Base-by-base conservation (phyloP, 78 protist genomes). In the Speleostelium caveatum region DNA sequence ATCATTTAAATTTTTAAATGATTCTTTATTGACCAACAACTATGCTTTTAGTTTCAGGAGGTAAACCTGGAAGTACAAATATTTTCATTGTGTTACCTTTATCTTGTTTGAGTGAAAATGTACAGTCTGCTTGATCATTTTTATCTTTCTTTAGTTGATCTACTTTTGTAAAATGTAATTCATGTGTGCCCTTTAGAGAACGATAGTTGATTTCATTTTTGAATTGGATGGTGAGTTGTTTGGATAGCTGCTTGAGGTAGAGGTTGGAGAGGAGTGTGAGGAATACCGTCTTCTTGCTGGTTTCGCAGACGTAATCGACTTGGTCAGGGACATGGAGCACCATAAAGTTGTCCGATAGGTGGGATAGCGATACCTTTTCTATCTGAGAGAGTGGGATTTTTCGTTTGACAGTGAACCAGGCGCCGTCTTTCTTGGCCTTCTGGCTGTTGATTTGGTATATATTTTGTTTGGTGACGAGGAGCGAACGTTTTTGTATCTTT, bases 371-470 rank as follows among this genome's bases (percentile, higher is more conserved):
- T 36, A 87, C 26, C n/a, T 49, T 38, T 33, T 75, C 86, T 16
- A 87, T 73, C 2, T 61, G 24, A 14, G 61, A 24, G 49, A 87
- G 45, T 8, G 93, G 75, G 0, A 77, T 75, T 35, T 56, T 76
- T n/a, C 93, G 49, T 60, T 74, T 74, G 1, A 87, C 14, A 0
- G 38, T 35, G n/a, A 87, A 87, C 88, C 77, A 76, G 26, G 86
- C n/a, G 3, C 93, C 93, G 56, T 87, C 86, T 45, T 87, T 87
- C 55, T 87, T 87, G 41, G 86, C 77, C 36, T 87, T 87, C 14
- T 38, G 68, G 10, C 49, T 7, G 10, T 28, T 7, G 24, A 86
- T 73, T 66, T 67, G 67, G 58, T 42, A 75, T 14, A 87, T 33
- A 32, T 75, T 73, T 19, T 22, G 24, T 3, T 65, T 67, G 39